A percentile compares a stretch with the other conserved stretches of the same genome.
These are phyloP conservation scores for Anthostomella pinea DNA, from an alignment of 2,329 filamentous ascomycete species.

Conservation along the genomic window DNA sequence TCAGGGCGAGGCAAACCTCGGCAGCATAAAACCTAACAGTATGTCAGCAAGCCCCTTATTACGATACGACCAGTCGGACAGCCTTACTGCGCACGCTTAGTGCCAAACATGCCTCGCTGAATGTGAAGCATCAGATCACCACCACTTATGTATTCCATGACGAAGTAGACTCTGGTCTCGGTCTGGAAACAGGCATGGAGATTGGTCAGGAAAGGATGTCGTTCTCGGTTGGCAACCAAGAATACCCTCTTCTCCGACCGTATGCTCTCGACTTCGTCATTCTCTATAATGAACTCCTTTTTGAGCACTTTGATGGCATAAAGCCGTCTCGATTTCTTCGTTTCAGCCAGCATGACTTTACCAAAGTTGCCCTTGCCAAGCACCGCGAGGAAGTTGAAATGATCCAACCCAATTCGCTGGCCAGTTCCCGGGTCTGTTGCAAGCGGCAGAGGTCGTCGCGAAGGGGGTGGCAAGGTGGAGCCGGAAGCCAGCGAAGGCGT, in stretches of 20 bases:
- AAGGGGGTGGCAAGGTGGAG: constrained; percentile 35
- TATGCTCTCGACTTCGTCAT: constrained; percentile 97
- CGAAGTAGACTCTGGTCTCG: constrained; percentile 96
- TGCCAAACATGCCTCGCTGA: constrained; percentile 91
- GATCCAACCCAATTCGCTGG: constrained; percentile 87
- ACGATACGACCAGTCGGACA: not conserved
- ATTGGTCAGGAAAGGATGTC: constrained; percentile 92
- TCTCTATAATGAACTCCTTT: constrained; percentile 99
- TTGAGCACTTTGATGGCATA: constrained; percentile 99
- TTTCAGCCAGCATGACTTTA: constrained; percentile 99
- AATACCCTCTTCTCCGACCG: constrained; percentile 97
- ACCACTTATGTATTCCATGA: constrained; percentile 99
- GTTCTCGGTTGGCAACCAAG: constrained; percentile 93
- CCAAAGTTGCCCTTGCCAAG: constrained; percentile 99
- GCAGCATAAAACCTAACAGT: constrained; percentile 81
- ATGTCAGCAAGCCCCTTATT: constrained; percentile 11
- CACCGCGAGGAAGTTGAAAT: constrained; percentile 98
- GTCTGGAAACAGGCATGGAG: constrained; percentile 99
- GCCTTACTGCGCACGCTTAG: constrained; percentile 89
- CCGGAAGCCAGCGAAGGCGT: constrained; percentile 34
- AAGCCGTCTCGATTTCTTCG: constrained; percentile 84
- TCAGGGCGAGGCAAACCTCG: constrained; percentile 93
- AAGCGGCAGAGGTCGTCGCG: constrained; percentile 62
- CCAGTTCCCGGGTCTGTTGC: constrained; percentile 72
- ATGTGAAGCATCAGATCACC: constrained; percentile 99